These are phyloP conservation scores for Apiospora saccharicola DNA, from an alignment of 2,329 filamentous ascomycete genomes.

Conservation along the genomic window DNA sequence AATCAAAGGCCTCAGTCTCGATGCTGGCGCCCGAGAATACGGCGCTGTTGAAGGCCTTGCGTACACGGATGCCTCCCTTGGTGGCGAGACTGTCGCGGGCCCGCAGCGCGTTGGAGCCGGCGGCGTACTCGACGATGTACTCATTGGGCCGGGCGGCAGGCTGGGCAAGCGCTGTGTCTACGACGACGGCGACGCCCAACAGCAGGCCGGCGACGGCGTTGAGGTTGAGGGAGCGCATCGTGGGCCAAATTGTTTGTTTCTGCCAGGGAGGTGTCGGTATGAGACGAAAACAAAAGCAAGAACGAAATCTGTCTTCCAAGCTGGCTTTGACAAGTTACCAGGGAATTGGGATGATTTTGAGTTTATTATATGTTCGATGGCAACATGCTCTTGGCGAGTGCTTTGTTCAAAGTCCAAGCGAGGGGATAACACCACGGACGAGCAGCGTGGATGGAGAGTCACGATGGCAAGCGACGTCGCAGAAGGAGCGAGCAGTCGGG, in stretches of 20 bases:
- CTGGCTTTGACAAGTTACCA: too few relatives aligned
- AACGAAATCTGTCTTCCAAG: too few relatives aligned
- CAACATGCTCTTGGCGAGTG: too few relatives aligned
- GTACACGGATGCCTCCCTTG: constrained; percentile 30
- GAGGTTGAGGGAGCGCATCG: not conserved
- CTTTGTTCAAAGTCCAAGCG: not conserved
- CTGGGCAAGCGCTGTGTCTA: not conserved
- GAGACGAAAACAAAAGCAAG: too few relatives aligned
- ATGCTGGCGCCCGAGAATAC: constrained; percentile 42
- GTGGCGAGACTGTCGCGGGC: constrained; percentile 8
- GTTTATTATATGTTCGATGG: too few relatives aligned
- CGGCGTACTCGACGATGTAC: constrained; percentile 4
- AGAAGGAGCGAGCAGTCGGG: not conserved
- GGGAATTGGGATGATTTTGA: too few relatives aligned
- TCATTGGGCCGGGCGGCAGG: not conserved
- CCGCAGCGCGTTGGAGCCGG: not conserved
- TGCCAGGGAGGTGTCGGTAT: too few relatives aligned
- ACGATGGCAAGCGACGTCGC: not conserved
- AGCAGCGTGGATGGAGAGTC: not conserved
- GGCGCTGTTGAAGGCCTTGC: constrained; percentile 38
- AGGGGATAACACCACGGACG: not conserved
- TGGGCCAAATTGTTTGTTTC: not conserved
- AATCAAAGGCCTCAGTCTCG: constrained; percentile 37
- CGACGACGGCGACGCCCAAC: not conserved
- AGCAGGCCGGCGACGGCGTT: not conserved